phyloP scores from a whole-genome alignment of 768 basidiomycete species.

The Tylopilus rubrobrunneus region DNA sequence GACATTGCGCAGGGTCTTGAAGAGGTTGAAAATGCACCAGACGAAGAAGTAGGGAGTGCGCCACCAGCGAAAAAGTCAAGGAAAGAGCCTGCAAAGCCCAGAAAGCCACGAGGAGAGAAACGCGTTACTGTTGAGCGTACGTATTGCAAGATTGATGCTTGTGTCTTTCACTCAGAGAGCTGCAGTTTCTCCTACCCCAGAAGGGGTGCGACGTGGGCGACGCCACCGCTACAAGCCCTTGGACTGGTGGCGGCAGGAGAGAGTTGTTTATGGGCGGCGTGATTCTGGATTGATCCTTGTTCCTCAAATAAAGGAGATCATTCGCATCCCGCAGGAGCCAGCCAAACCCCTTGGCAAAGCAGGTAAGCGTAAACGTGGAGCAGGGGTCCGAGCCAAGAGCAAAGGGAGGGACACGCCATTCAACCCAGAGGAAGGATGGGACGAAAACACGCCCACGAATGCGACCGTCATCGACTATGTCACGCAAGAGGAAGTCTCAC shows the following conservation, averaged over 20 bases:
- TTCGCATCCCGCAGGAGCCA: constrained; percentile 51
- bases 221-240: constrained; percentile 71
- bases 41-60: constrained; percentile 40
- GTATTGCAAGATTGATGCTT: background rate
- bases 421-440: constrained; percentile 82
- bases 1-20: constrained; percentile 42
- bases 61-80: constrained; percentile 28
- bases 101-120: constrained; percentile 25
- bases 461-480: constrained; percentile 69
- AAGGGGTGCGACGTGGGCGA: constrained; percentile 64
- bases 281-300: constrained; percentile 50
- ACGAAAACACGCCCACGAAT: constrained; percentile 64
- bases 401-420: constrained; percentile 25
- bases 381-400: constrained; percentile 34
- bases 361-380: constrained; percentile 33
- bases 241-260: constrained; percentile 92
- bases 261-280: constrained; percentile 73
- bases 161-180: constrained; percentile 6
- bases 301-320: constrained; percentile 63
- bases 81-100: constrained; percentile 26
- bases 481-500: constrained; percentile 53
- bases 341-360: constrained; percentile 44
- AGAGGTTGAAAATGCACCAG: constrained; percentile 49
- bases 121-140: constrained; percentile 24
- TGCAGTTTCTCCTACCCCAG: constrained; percentile 27